Percentiles rank a stretch among this genome's conserved stretches.
Evolutionary conservation across 1,284 basidiomycete genomes (phyloP).

Genomic region (Irpex sp.): DNA sequence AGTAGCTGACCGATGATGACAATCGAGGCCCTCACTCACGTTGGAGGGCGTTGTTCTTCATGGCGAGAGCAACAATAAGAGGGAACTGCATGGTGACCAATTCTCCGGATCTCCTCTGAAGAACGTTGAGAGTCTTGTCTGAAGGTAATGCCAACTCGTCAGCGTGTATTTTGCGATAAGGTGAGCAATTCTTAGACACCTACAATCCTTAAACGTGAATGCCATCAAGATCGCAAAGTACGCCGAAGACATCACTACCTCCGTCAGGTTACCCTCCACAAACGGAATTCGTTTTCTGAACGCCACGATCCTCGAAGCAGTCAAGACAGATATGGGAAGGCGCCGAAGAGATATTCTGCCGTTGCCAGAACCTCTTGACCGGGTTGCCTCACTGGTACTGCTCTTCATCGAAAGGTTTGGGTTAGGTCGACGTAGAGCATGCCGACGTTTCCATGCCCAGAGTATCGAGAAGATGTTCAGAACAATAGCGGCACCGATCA

Average conservation of each 20-base stretch:
- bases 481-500: conserved; percentile 16
- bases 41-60: conserved; percentile 36
- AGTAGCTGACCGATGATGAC: neutral
- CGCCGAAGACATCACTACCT: conserved; percentile 14
- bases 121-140: conserved; percentile 5
- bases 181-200: neutral
- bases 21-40: conserved; percentile 16
- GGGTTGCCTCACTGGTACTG: neutral
- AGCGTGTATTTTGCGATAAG: no score
- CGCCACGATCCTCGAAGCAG: conserved; percentile 18
- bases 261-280: conserved; percentile 18
- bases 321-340: conserved; percentile 17
- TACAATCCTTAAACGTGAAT: conserved; percentile 22
- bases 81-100: conserved; percentile 31
- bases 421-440: neutral
- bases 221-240: conserved; percentile 21
- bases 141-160: no score
- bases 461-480: conserved; percentile 14
- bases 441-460: conserved; percentile 17
- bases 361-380: neutral
- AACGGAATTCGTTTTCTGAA: conserved; percentile 21
- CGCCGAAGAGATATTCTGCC: conserved; percentile 12
- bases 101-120: conserved; percentile 25
- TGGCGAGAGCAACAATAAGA: conserved; percentile 31
- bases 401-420: neutral